Evolutionary conservation across 352 stramenopile genomes (phyloP).

Genomic region (Thraustochytrium sp.): DNA sequence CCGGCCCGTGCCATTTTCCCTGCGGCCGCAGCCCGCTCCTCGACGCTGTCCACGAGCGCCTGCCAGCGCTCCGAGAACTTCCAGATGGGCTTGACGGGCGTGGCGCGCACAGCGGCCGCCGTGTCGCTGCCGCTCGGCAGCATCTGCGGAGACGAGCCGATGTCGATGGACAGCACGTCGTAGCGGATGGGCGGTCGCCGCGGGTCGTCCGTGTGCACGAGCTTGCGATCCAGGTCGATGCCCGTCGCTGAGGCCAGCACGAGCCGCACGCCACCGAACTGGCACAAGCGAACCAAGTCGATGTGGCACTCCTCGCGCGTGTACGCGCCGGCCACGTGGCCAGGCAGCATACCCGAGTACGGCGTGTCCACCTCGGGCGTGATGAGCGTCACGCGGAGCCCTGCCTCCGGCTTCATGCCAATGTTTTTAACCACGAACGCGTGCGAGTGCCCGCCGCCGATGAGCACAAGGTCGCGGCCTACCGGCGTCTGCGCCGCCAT

Average conservation of each 20-base stretch:
- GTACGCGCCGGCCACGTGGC: conserved; percentile 64
- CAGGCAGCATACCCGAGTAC: conserved; percentile 66
- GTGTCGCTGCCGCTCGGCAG: conserved; percentile 2
- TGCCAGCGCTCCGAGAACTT: conserved; percentile 58
- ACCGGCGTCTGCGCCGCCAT: neutral
- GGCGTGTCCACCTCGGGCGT: conserved; percentile 60
- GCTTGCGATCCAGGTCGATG: conserved; percentile 51
- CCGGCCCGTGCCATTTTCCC: neutral
- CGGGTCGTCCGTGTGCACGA: conserved; percentile 54
- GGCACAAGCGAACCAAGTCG: conserved; percentile 57
- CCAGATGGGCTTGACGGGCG: conserved; percentile 63
- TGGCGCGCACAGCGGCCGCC: conserved; percentile 21
- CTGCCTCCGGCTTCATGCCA: conserved; percentile 56
- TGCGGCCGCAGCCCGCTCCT: neutral
- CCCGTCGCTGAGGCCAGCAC: conserved; percentile 54
- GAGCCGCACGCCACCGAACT: conserved; percentile 53
- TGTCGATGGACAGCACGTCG: conserved; percentile 60
- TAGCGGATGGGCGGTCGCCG: conserved; percentile 56
- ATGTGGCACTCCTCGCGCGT: conserved; percentile 61
- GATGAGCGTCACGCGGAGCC: conserved; percentile 58
- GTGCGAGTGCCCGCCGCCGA: conserved; percentile 68
- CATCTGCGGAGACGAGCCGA: conserved; percentile 55
- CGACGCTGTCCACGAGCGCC: conserved; percentile 51
- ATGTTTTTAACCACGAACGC: conserved; percentile 65
- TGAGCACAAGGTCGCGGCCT: conserved; percentile 57